phyloP scores from a whole-genome alignment of 148 eudicot species.

The Bassia scoparia region DNA sequence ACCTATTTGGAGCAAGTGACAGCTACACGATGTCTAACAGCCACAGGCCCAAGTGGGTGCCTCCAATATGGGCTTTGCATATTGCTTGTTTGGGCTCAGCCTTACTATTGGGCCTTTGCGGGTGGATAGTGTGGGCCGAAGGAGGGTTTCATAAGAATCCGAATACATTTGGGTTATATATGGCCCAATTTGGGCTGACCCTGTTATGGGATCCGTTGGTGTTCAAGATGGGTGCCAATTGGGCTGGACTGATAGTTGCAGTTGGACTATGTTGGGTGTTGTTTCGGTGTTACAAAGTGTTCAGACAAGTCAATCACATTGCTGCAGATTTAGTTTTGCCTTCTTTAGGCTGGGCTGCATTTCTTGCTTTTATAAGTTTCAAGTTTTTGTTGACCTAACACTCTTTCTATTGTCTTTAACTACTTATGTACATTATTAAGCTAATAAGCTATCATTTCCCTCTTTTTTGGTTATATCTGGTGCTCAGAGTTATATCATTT shows the following conservation, averaged over 20 bases:
- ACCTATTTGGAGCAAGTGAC: constrained; percentile 35
- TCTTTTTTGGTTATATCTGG: no score
- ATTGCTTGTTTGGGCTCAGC: constrained; percentile 45
- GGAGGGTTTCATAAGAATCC: constrained; percentile 75
- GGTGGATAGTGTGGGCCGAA: constrained; percentile 88
- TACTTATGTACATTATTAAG: no score
- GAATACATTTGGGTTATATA: constrained; percentile 30
- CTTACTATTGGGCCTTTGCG: constrained; percentile 59
- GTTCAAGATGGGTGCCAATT: constrained; percentile 41
- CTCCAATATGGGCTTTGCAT: constrained; percentile 67
- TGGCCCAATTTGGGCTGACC: constrained; percentile 56
- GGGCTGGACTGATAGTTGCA: constrained; percentile 58
- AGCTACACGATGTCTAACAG: constrained; percentile 21
- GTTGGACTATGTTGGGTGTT: constrained; percentile 42
- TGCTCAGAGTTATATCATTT: no score
- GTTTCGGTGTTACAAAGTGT: constrained; percentile 44
- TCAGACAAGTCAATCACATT: constrained; percentile 45
- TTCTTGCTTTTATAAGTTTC: constrained; percentile 51
- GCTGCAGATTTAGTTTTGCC: constrained; percentile 70
- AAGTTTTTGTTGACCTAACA: constrained; percentile 44
- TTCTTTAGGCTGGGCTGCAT: constrained; percentile 64
- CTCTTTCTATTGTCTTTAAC: no score
- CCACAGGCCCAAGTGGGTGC: constrained; percentile 44
- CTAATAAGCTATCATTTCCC: no score
- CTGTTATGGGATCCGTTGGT: constrained; percentile 65